Evolutionary conservation across 805 yeast genomes (phyloP).

Genomic region (Lipomyces chichibuensis): DNA sequence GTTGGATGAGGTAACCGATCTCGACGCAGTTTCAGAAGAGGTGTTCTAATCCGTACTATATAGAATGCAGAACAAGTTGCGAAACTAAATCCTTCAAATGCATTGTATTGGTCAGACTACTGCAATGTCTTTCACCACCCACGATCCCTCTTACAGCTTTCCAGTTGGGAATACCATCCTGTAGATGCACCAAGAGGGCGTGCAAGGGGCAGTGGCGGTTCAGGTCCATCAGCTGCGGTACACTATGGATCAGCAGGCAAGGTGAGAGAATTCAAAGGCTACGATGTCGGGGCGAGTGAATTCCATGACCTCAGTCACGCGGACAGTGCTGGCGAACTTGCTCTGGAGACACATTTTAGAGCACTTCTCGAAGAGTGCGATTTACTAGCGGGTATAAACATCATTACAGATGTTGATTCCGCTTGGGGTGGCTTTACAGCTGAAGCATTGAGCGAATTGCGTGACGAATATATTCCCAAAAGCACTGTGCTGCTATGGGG

Average conservation of each 20-base stretch:
- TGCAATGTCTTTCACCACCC: conserved; percentile 70
- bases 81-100: conserved; percentile 48
- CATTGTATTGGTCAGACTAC: conserved; percentile 81
- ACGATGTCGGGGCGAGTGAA: conserved; percentile 62
- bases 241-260: neutral
- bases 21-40: neutral
- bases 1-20: conserved; percentile 54
- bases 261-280: conserved; percentile 37
- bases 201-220: conserved; percentile 39
- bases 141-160: conserved; percentile 54
- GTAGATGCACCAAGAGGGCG: conserved; percentile 42
- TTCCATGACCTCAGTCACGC: conserved; percentile 49
- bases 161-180: conserved; percentile 62
- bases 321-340: conserved; percentile 47
- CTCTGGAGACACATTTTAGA: conserved; percentile 63
- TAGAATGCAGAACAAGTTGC: conserved; percentile 19
- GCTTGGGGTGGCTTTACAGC: conserved; percentile 83
- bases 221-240: neutral
- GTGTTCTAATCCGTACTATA: neutral
- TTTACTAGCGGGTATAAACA: conserved; percentile 66
- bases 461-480: conserved; percentile 71
- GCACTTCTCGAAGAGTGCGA: conserved; percentile 75
- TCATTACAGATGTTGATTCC: conserved; percentile 69
- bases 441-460: conserved; percentile 55
- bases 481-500: conserved; percentile 54